Base-by-base conservation (phyloP, 2,329 filamentous ascomycete species). In the Alternaria sp. region DNA sequence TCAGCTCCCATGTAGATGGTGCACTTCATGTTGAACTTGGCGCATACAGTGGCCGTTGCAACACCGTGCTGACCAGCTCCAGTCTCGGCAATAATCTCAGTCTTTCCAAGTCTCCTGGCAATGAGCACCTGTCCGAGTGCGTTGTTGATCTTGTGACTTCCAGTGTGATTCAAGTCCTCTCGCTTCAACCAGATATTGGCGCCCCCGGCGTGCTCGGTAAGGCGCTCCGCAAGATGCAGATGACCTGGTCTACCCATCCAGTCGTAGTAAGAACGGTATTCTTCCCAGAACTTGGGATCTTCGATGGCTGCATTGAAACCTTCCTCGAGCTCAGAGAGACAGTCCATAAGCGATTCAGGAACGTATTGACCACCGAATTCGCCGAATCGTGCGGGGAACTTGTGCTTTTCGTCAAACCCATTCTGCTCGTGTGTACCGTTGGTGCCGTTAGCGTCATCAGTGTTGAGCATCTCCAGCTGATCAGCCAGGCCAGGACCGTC, bases 61-160 rank as follows among this genome's bases (percentile, higher is more conserved):
- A 99, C 95, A 83, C 95, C 95, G 80, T 99, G 95, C 82, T 99
- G 95, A 18, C 95, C 95, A 54, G 95, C 95, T 68, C 95, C 95
- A 16, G 95, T 99, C 82, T 99, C 95, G 49, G 95, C 95, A 70
- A 99, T 99, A 72, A 99, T 98, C 78, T 93, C 91, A 6, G 90
- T 97, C 87, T 99, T 99, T 51, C 95, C 95, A 49, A 99, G 82
- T 63, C 93, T 86, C 70, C 87, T 87, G 2, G 95, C 95, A 39
- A 99, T 83, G 14, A 99, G 86, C 49, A 97, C 89, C 80, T 99
- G 95, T 2, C 95, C 95, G 8, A 99, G 84, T 0, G 95, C 95
- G 74, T 99, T 99, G 85, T 99, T 99, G 85, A 99, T 98, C 87
- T 99, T 99, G 86, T 99, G 95, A 64, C 92, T 96, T 68, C 95